Percentiles rank a stretch among this genome's conserved stretches.
These are phyloP conservation scores for Lactarius vividus DNA, from an alignment of 768 basidiomycete species.

Conservation along the genomic window DNA sequence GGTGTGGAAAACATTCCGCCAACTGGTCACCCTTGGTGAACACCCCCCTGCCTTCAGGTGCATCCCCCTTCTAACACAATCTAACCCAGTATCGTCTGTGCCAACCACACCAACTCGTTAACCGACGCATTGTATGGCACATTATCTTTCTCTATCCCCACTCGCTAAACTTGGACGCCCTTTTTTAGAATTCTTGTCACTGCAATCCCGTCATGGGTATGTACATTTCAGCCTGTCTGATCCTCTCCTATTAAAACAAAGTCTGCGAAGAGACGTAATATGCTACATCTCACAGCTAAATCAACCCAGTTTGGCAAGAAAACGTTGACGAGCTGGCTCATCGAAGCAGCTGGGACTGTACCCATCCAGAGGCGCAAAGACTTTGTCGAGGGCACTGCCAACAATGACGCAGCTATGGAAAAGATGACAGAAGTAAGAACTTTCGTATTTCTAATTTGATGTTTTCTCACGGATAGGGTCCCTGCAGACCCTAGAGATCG, in stretches of 20 bases:
- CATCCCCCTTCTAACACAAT: slow-evolving; percentile 1
- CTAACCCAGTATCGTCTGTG: slow-evolving; percentile 67
- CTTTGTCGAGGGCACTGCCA: slow-evolving; percentile 47
- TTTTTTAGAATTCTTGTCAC: slow-evolving; percentile 62
- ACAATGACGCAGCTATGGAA: slow-evolving; percentile 70
- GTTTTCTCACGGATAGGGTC: slow-evolving; percentile 4
- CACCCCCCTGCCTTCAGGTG: slow-evolving; percentile 2
- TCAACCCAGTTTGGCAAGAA: slow-evolving; percentile 78
- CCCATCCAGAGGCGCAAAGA: slow-evolving; percentile 80
- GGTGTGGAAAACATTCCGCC: slow-evolving; percentile 67
- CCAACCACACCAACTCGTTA: slow-evolving; percentile 84
- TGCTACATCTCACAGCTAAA: slow-evolving; percentile 85
- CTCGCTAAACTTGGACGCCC: slow-evolving; percentile 1
- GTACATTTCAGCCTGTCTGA: slow-evolving; percentile 20
- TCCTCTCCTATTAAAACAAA: slow-evolving; percentile 11
- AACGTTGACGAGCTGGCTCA: slow-evolving; percentile 89
- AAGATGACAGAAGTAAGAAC: slow-evolving; percentile 58
- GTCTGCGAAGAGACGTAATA: slow-evolving; percentile 59
- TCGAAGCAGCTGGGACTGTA: slow-evolving; percentile 84
- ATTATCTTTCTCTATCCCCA: not conserved
- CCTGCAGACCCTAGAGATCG: slow-evolving; percentile 64
- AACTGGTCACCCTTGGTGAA: slow-evolving; percentile 73
- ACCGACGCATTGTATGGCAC: slow-evolving; percentile 77
- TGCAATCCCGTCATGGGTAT: slow-evolving; percentile 65
- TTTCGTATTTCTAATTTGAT: slow-evolving; percentile 21